A percentile compares a stretch with the other conserved stretches of the same genome.
Evolutionary conservation across 139 green algal genomes (phyloP).

Genomic region (Closterium sp.): DNA sequence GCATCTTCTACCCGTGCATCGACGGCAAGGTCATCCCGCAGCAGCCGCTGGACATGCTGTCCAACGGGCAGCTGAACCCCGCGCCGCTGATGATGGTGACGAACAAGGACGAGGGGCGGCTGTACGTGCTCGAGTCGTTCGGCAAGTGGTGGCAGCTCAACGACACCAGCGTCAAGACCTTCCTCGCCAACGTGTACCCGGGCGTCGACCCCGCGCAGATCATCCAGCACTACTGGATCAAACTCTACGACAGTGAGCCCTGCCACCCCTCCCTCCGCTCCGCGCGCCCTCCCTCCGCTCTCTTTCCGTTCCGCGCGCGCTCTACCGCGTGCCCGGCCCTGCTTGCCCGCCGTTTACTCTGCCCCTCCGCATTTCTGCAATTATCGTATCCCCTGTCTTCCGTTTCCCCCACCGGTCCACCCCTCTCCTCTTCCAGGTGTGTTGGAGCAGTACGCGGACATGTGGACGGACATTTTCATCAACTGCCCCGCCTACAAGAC

Average conservation of each 20-base stretch:
- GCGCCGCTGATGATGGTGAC: conserved; percentile 2
- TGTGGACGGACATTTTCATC: not conserved
- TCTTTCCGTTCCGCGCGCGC: no score
- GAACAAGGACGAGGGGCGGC: conserved; percentile 3
- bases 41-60: not conserved
- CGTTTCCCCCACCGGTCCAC: no score
- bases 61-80: not conserved
- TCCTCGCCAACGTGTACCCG: not conserved
- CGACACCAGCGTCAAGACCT: not conserved
- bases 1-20: conserved; percentile 1
- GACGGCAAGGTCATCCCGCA: conserved; percentile 4
- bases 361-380: no score
- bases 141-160: not conserved
- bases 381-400: no score
- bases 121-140: not conserved
- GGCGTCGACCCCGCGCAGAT: conserved; percentile 7
- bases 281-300: no score
- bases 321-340: no score
- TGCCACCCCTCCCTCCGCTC: not conserved
- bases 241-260: not conserved
- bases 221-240: conserved; percentile 11
- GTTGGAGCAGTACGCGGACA: not conserved
- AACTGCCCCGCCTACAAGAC: not conserved
- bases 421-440: not conserved
- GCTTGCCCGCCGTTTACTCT: no score